phyloP scores from a whole-genome alignment of 352 stramenopile species.

The Phytophthora cryptogea region DNA sequence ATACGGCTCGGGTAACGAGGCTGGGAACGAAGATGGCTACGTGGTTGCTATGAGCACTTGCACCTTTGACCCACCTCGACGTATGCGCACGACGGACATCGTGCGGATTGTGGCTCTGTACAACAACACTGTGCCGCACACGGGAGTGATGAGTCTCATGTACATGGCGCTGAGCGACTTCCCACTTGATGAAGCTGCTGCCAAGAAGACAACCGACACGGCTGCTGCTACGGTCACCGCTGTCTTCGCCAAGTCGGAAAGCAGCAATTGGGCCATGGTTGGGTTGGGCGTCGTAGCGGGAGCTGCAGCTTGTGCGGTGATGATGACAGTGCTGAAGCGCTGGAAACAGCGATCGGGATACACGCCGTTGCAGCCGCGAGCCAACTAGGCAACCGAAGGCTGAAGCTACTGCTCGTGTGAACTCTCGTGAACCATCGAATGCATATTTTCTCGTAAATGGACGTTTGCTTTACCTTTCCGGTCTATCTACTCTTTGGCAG shows the following conservation, averaged over 20 bases:
- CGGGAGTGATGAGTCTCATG: constrained; percentile 79
- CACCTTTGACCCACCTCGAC: constrained; percentile 71
- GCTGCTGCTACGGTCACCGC: constrained; percentile 1
- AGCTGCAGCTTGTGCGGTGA: constrained; percentile 28
- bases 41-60: constrained; percentile 76
- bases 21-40: constrained; percentile 77
- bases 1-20: constrained; percentile 61
- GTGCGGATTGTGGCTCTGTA: constrained; percentile 78
- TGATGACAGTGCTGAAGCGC: constrained; percentile 35
- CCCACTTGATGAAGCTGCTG: constrained; percentile 21
- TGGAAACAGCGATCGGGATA: constrained; percentile 63
- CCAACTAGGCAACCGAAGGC: constrained; percentile 9
- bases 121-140: constrained; percentile 81
- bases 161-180: constrained; percentile 78
- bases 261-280: constrained; percentile 18
- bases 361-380: constrained; percentile 36
- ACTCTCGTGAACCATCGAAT: neutral
- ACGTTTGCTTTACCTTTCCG: constrained; percentile 14
- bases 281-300: constrained; percentile 31
- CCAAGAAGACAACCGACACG: constrained; percentile 13
- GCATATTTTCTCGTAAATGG: constrained; percentile 20
- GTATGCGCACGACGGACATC: constrained; percentile 71
- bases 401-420: neutral
- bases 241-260: constrained; percentile 1
- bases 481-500: constrained; percentile 44